Percentiles rank a stretch among this genome's conserved stretches.
Conservation (phyloP, 73 alveolate species). For the Tetrahymena thermophila region DNA sequence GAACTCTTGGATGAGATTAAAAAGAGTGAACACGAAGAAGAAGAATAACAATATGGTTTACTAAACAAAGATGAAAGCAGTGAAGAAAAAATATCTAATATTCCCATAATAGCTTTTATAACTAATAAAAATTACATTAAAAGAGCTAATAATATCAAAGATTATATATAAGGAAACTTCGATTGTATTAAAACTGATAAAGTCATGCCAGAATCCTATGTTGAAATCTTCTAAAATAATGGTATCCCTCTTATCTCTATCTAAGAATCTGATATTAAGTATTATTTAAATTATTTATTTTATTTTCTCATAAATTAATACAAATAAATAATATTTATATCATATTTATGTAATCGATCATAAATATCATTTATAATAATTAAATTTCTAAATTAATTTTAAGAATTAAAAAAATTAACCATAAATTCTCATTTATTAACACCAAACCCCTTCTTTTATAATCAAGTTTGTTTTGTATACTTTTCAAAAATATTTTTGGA, state of each 20-base stretch:
- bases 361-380: too few species aligned
- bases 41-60: background rate
- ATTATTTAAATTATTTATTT: background rate
- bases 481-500: too few species aligned
- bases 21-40: background rate
- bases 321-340: too few species aligned
- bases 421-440: too few species aligned
- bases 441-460: too few species aligned
- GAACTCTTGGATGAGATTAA: background rate
- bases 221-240: background rate
- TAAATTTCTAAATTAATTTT: too few species aligned
- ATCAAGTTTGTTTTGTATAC: too few species aligned
- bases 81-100: background rate
- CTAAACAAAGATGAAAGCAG: background rate
- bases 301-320: too few species aligned
- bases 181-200: conserved; percentile 24
- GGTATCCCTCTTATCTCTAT: background rate
- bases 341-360: too few species aligned
- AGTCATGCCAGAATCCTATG: background rate
- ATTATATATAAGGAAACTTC: conserved; percentile 23
- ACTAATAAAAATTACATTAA: conserved; percentile 15
- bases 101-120: conserved; percentile 5
- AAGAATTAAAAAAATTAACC: too few species aligned
- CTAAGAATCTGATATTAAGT: background rate
- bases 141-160: conserved; percentile 32